Evolutionary conservation across 345 rosid species (phyloP).

Genomic region (Noccaea caerulescens): DNA sequence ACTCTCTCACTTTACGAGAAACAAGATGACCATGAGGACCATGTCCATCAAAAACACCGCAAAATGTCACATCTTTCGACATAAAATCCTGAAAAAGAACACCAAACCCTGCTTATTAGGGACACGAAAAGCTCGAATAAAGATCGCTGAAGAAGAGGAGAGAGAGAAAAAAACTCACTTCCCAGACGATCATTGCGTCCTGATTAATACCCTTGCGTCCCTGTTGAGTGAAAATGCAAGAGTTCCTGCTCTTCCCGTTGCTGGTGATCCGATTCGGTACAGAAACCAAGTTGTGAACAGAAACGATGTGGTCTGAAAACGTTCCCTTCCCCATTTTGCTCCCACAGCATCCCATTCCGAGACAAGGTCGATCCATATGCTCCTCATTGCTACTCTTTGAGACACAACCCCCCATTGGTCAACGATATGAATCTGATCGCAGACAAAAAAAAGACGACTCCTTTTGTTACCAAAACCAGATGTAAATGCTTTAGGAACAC

Average conservation of each 20-base stretch:
- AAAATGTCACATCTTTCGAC: constrained; percentile 85
- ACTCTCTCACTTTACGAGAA: constrained; percentile 93
- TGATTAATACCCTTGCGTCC: constrained; percentile 98
- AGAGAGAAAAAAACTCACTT: constrained; percentile 60
- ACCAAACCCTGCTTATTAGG: constrained; percentile 9
- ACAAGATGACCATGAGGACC: constrained; percentile 99
- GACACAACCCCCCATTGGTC: constrained; percentile 89
- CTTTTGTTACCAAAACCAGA: constrained; percentile 47
- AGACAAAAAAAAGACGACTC: constrained; percentile 39
- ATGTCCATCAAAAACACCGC: constrained; percentile 98
- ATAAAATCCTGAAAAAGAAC: constrained; percentile 71
- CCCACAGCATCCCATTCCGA: constrained; percentile 68
- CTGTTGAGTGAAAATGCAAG: constrained; percentile 96
- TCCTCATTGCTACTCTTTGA: constrained; percentile 85
- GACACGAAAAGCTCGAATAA: constrained; percentile 22
- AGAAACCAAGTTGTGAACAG: constrained; percentile 68
- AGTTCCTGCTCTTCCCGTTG: constrained; percentile 81
- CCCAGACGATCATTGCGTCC: constrained; percentile 99
- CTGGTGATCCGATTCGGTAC: constrained; percentile 73
- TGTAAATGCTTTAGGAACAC: constrained; percentile 44
- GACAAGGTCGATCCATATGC: constrained; percentile 54
- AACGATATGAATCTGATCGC: constrained; percentile 45
- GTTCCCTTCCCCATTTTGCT: constrained; percentile 72
- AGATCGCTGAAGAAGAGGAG: constrained; percentile 20
- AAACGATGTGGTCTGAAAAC: constrained; percentile 63